phyloP scores from a whole-genome alignment of 2,329 filamentous ascomycete species.

The Fusarium multiceps region DNA sequence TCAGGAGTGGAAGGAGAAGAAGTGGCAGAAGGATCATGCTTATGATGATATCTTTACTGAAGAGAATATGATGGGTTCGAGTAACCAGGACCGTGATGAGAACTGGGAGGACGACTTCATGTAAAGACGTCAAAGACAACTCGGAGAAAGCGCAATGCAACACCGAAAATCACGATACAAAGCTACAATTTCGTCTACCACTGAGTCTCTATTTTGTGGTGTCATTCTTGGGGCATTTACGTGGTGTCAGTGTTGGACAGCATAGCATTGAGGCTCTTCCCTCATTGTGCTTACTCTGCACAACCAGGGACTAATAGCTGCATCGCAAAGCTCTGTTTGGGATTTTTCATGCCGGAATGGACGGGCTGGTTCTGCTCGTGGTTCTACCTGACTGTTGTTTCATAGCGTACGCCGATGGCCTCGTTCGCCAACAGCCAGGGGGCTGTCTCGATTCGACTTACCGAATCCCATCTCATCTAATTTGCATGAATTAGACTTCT shows the following conservation, averaged over 20 bases:
- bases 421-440: no score
- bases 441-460: no score
- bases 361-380: not conserved
- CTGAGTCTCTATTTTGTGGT: not conserved
- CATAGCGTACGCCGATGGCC: no score
- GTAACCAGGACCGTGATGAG: conserved; percentile 84
- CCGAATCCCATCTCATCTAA: no score
- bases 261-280: not conserved
- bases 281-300: not conserved
- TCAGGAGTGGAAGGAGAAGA: conserved; percentile 87
- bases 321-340: no score
- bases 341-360: not conserved
- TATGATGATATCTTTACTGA: conserved; percentile 93
- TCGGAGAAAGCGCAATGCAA: not conserved
- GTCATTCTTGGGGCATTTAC: not conserved
- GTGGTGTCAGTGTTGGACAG: not conserved
- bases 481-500: no score
- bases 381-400: not conserved
- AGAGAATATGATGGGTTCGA: conserved; percentile 79
- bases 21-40: conserved; percentile 96
- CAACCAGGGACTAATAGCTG: not conserved
- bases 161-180: not conserved
- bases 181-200: conserved; percentile 1
- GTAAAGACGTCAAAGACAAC: conserved; percentile 54
- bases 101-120: conserved; percentile 94